These are phyloP conservation scores for Curvularia spicifera DNA, from an alignment of 2,329 filamentous ascomycete genomes.

Conservation along the genomic window DNA sequence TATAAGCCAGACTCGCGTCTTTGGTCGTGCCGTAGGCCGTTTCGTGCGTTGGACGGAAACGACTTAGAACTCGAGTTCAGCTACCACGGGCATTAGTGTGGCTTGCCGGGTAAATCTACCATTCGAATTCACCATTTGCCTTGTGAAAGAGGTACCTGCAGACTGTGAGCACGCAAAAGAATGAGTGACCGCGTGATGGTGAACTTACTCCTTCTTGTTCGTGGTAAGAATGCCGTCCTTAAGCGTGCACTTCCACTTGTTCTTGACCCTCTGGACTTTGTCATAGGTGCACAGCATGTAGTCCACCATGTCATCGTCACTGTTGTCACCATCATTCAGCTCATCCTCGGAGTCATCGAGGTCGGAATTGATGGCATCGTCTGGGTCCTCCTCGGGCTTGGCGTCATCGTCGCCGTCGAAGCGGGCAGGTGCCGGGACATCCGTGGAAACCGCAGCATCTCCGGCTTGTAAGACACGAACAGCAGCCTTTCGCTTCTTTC, in stretches of 20 bases:
- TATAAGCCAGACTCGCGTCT: conserved; percentile 13
- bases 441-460: conserved; percentile 45
- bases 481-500: conserved; percentile 51
- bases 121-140: conserved; percentile 95
- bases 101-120: conserved; percentile 63
- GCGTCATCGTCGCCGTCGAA: conserved; percentile 66
- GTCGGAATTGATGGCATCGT: conserved; percentile 98
- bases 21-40: conserved; percentile 11
- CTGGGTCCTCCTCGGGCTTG: conserved; percentile 65
- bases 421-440: conserved; percentile 47
- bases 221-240: conserved; percentile 96
- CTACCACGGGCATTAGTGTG: conserved; percentile 27
- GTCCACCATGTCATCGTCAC: conserved; percentile 81
- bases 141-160: conserved; percentile 92
- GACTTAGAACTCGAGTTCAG: conserved; percentile 33
- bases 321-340: conserved; percentile 79
- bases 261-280: conserved; percentile 98
- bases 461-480: conserved; percentile 61
- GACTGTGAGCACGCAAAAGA: conserved; percentile 14
- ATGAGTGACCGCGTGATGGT: too few relatives aligned
- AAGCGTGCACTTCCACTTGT: conserved; percentile 94
- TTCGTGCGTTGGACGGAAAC: conserved; percentile 16
- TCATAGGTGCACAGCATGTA: conserved; percentile 99
- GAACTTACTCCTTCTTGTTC: conserved; percentile 82
- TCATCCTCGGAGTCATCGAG: conserved; percentile 94